Conservation (phyloP, 176 grass and related monocot genomes). For the Hyparrhenia diplandra region DNA sequence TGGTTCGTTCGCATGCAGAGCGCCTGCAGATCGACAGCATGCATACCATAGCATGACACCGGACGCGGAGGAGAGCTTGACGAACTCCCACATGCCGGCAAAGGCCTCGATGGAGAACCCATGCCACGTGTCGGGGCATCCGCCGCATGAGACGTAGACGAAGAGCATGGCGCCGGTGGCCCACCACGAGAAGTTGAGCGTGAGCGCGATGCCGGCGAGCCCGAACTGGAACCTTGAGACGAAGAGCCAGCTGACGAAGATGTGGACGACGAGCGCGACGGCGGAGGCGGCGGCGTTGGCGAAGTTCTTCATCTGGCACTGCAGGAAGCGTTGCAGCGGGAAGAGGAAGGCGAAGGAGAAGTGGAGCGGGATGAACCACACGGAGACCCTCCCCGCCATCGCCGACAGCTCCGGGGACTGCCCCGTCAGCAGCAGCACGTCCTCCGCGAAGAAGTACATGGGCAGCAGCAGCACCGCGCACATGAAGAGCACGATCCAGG, state of each 20-base stretch:
- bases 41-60: slow-evolving; percentile 75
- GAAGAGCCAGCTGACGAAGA: slow-evolving; percentile 75
- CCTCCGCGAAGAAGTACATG: slow-evolving; percentile 77
- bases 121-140: slow-evolving; percentile 79
- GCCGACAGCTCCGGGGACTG: slow-evolving; percentile 67
- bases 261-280: slow-evolving; percentile 49
- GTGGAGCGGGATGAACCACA: slow-evolving; percentile 96
- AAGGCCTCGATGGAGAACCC: slow-evolving; percentile 87
- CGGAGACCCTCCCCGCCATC: slow-evolving; percentile 52
- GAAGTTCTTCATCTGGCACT: slow-evolving; percentile 90
- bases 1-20: too few relatives aligned
- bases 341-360: slow-evolving; percentile 92
- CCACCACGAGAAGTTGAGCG: slow-evolving; percentile 98
- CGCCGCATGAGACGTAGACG: slow-evolving; percentile 53
- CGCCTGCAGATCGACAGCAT: too few relatives aligned
- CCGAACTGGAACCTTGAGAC: slow-evolving; percentile 55
- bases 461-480: slow-evolving; percentile 76
- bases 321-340: slow-evolving; percentile 89
- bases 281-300: slow-evolving; percentile 49
- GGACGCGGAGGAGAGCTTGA: slow-evolving; percentile 72
- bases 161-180: slow-evolving; percentile 40
- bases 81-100: slow-evolving; percentile 70
- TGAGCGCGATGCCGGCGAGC: slow-evolving; percentile 63
- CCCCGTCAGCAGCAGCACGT: slow-evolving; percentile 59
- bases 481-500: slow-evolving; percentile 76